Evolutionary conservation across 2,329 filamentous ascomycete species (phyloP).

Genomic region (Penicillium brevicompactum): DNA sequence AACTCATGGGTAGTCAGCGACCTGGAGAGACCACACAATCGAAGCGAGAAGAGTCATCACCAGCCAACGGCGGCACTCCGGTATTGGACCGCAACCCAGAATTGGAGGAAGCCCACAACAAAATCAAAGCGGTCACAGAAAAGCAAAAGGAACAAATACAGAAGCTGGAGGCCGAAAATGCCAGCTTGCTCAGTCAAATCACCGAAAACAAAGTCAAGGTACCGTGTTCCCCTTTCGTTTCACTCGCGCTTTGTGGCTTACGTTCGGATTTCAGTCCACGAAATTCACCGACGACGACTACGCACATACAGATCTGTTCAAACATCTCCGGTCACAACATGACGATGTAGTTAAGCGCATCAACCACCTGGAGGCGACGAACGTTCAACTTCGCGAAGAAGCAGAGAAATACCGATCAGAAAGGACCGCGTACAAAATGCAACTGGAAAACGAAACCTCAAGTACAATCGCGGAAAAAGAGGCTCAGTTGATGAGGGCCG

Average conservation of each 20-base stretch:
- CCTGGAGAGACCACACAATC: constrained; percentile 50
- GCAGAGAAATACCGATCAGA: constrained; percentile 83
- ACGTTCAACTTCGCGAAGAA: constrained; percentile 81
- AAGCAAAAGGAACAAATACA: constrained; percentile 91
- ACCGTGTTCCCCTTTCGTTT: constrained; percentile 23
- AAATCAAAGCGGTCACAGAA: constrained; percentile 71
- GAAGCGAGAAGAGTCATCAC: constrained; percentile 53
- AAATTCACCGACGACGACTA: constrained; percentile 90
- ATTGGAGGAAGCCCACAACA: constrained; percentile 74
- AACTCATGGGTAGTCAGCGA: constrained; percentile 66
- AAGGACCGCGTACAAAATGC: constrained; percentile 75
- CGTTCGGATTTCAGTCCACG: constrained; percentile 53
- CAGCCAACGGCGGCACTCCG: constrained; percentile 57
- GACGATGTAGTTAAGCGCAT: constrained; percentile 91
- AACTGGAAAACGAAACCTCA: constrained; percentile 80
- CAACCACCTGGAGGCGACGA: constrained; percentile 87
- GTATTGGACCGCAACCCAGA: constrained; percentile 64
- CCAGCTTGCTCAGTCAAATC: constrained; percentile 73
- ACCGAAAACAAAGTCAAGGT: constrained; percentile 67
- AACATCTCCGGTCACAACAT: constrained; percentile 83
- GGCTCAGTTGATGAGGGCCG: constrained; percentile 75
- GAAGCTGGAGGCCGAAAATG: constrained; percentile 74
- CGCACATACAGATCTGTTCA: constrained; percentile 89
- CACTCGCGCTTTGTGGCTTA: constrained; percentile 2
- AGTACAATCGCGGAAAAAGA: constrained; percentile 75